Evolutionary conservation across 108 stramenopile species (phyloP), one percentile per base, ranked within the genome.

Genomic region (Nitzschia putrida): DNA sequence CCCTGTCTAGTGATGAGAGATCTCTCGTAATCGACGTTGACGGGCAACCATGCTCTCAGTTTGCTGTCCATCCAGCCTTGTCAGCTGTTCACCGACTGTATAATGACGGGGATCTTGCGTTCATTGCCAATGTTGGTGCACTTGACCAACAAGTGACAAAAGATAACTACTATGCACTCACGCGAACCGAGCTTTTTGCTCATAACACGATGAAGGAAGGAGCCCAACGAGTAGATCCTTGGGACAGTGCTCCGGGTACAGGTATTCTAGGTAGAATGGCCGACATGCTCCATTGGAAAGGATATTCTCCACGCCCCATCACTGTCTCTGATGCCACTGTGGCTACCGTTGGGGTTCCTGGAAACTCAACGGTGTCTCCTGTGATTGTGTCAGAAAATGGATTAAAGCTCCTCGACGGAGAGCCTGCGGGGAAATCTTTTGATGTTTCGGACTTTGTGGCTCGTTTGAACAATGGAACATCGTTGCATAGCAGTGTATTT

Each of bases 91-190:
- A 84, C 63, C 23, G 50, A 58, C 55, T 89, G 58, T 92, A 88
- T 78, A 66, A 86, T 54, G 78, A 67, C 16, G 72, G 74, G 18
- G 85, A 89, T 54, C 66, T 80, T 40, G 44, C 68, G 8, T 92
- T 87, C 53, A 71, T 89, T 51, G 79, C 88, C 29, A 92, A 92
- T 64, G 52, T 58, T 18, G 82, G 85, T 1, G 77, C 79, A 18
- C 53, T 92, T 10, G 29, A 34, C 29, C 70, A 14, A 11, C 69
- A 71, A 37, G 77, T 74, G 41, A 39, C 76, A 47, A 34, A 34
- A 34, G 29, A 34, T 34, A 82, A 83, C 41, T 88, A 84, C 66
- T 57, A 55, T 29, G 59, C 53, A 29, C 66, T 68, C 11, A 79
- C 78, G 8, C 55, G 57, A 52, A 80, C 80, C 5, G 78, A 67